Evolutionary conservation across 176 grass and related monocot genomes (phyloP).

Genomic region (Triticum turgidum): DNA sequence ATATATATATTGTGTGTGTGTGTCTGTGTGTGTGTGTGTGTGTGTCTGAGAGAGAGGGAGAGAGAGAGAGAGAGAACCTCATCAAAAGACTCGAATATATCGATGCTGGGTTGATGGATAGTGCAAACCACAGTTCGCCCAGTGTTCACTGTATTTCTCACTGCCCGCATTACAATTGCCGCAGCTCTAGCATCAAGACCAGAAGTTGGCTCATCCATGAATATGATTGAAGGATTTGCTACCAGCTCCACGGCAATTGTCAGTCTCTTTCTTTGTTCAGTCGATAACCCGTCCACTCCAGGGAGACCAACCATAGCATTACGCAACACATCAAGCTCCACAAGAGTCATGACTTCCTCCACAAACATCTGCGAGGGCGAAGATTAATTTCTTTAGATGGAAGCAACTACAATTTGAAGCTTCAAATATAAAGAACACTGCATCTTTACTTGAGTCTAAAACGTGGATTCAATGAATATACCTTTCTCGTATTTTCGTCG

Average conservation of each 20-base stretch:
- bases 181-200: constrained; percentile 91
- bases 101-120: constrained; percentile 94
- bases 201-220: constrained; percentile 97
- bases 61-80: constrained; percentile 54
- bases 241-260: constrained; percentile 88
- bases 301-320: constrained; percentile 84
- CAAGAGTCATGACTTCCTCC: constrained; percentile 86
- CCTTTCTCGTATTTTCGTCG: constrained; percentile 45
- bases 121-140: constrained; percentile 92
- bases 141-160: constrained; percentile 89
- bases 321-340: constrained; percentile 75
- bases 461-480: background rate
- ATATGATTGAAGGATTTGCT: constrained; percentile 88
- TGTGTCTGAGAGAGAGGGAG: background rate
- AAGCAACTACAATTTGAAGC: background rate
- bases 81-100: constrained; percentile 96
- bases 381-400: background rate
- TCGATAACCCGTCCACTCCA: constrained; percentile 73
- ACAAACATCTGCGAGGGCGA: constrained; percentile 65
- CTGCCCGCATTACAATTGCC: constrained; percentile 89
- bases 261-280: constrained; percentile 84
- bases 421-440: background rate
- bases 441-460: background rate
- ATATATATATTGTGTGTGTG: no score
- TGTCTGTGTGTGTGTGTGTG: no score